Base-by-base conservation (phyloP, 257 asterid species). In the Linderniella brevidens region DNA sequence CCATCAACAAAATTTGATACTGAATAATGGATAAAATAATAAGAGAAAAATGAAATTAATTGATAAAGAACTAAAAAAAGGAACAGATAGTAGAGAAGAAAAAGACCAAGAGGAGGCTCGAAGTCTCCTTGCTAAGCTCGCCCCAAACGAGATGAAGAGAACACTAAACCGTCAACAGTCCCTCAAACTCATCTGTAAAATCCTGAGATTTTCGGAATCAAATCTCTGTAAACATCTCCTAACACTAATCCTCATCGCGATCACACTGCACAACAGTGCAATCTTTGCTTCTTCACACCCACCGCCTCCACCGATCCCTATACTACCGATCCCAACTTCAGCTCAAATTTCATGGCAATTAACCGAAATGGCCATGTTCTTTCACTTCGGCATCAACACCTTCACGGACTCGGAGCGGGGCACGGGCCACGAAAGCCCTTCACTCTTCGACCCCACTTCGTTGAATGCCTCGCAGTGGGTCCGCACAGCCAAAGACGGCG, bases 401-500 rank as follows among this genome's bases (percentile, higher is more conserved):
- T 88, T 67, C 73, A 81, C 88, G 0, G 76, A 75, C 60, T 50
- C 75, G 4, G 98, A 90, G 51, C 79, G 98, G 98, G 96, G 96
- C 9, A 76, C 96, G 13, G 98, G 98, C 13, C 79, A 69, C 8
- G 93, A 53, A 1, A 72, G 79, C 64, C 95, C 96, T 6, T 65
- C 74, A 0, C 59, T 76, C 43, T 90, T 90, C 81, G 63, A 76
- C 55, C 98, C 98, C 19, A 53, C 63, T 25, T 50, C 64, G 9
- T 54, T 85, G 13, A 85, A 85, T 41, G 93, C 92, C 35, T 68
- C 93, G 36, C 98, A 90, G 60, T 90, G 98, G 94, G 87, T 90
- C 14, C 58, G 13, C 13, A 82, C 76, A 13, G 98, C 94, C 35
- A 85, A 77, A 49, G 76, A 62, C 15, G 54, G 67, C 17, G 98